Evolutionary conservation across 2,329 filamentous ascomycete genomes (phyloP).

Genomic region (Myrmaecium sp.): DNA sequence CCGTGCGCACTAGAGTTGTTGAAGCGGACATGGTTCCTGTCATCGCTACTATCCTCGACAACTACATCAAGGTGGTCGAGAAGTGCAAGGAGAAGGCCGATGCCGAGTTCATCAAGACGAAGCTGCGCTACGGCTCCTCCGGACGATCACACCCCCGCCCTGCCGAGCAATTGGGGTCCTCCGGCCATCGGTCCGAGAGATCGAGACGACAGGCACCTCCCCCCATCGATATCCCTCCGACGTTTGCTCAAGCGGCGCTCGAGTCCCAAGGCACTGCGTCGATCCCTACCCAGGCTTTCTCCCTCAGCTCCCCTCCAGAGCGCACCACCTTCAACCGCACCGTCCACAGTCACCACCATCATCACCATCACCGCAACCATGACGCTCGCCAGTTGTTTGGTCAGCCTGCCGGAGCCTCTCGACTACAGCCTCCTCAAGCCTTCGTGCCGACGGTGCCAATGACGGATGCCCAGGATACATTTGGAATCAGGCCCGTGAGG

Average conservation of each 20-base stretch:
- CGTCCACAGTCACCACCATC: constrained; percentile 36
- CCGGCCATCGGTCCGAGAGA: constrained; percentile 25
- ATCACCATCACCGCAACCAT: constrained; percentile 28
- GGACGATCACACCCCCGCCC: constrained; percentile 24
- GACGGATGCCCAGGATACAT: constrained; percentile 53
- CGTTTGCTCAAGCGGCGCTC: constrained; percentile 28
- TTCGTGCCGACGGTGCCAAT: constrained; percentile 41
- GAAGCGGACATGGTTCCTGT: constrained; percentile 99
- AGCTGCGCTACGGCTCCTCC: constrained; percentile 22
- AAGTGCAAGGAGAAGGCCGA: constrained; percentile 78
- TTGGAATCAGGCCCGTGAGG: constrained; percentile 59
- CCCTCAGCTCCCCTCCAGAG: constrained; percentile 54
- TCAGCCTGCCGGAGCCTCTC: constrained; percentile 3
- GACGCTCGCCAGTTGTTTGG: constrained; percentile 22
- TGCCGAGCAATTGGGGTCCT: constrained; percentile 18
- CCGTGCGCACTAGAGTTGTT: constrained; percentile 83
- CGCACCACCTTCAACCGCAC: constrained; percentile 46
- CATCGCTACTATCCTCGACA: constrained; percentile 93
- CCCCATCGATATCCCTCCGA: constrained; percentile 61
- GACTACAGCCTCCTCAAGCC: constrained; percentile 26
- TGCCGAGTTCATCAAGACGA: constrained; percentile 51
- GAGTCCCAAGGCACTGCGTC: constrained; percentile 40
- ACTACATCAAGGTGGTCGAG: constrained; percentile 93
- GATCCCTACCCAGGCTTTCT: constrained; percentile 45
- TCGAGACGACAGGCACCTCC: constrained; percentile 64